Base-by-base conservation (phyloP, 495 filamentous ascomycete species). In the Sabuloglossum arenarium region DNA sequence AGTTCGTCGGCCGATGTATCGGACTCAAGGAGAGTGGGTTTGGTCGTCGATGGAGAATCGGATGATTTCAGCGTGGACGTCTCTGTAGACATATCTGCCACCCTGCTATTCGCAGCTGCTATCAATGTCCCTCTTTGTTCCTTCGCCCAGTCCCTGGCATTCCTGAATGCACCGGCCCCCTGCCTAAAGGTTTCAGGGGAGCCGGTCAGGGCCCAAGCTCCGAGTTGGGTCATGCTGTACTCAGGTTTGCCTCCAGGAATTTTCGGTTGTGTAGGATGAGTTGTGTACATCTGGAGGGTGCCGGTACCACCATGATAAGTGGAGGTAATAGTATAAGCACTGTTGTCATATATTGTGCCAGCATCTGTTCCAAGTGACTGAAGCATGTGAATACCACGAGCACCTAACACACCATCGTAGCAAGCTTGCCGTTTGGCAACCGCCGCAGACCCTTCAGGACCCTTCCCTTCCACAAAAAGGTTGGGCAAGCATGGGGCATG, bases 401-500 rank as follows among this genome's bases (percentile, higher is more conserved):
- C 71, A 12, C 72, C 73, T 19, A 70, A 55, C 11, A 71, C 72
- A 24, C 72, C 71, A 55, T 71, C 62, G 60, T 70, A 66, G 46
- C 57, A 63, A 37, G 68, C 70, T 59, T 76, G 71, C 37, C 67
- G 64, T 56, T 19, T 34, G 53, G 62, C 64, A 21, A 71, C 70
- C 16, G 57, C 61, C 14, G 59, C n/a, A 16, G 53, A 53, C 30
- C 70, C 73, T 50, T 56, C 37, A 0, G 65, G 63, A 16, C 61
- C 61, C 31, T 63, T 63, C 8, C 25, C 61, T 24, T 63, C 61
- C 4, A 34, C 43, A 30, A 60, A 63, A 34, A 63, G 63, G 56
- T 77, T 76, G 4, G 74, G 71, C 25, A 61, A 64, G 8, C 69
- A 61, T 3, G 68, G 72, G 49, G 61, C 56, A 23, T 65, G 53